A percentile compares a stretch with the other conserved stretches of the same genome.
Conservation (phyloP, 2,329 filamentous ascomycete genomes). For the Exophiala phaeomuriformis region DNA sequence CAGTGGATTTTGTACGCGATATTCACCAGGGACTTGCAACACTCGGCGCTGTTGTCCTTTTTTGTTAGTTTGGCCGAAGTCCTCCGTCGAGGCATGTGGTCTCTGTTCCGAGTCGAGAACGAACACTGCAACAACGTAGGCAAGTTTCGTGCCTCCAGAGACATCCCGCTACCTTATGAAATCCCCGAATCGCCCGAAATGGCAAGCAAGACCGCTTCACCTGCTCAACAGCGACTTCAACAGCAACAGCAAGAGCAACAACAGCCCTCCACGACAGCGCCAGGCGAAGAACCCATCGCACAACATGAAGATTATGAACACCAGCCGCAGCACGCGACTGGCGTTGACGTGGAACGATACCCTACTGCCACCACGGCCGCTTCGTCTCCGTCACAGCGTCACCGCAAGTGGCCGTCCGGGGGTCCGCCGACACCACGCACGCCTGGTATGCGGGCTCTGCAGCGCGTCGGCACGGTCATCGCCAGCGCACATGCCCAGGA, state of each 20-base stretch:
- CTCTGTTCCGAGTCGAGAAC: slow-evolving; percentile 89
- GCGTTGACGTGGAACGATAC: slow-evolving; percentile 24
- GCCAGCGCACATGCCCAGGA: slow-evolving; percentile 82
- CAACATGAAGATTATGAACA: not conserved
- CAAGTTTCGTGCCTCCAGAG: slow-evolving; percentile 80
- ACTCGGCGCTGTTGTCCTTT: slow-evolving; percentile 77
- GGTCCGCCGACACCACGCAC: slow-evolving; percentile 26
- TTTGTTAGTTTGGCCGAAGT: slow-evolving; percentile 71
- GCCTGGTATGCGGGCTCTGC: slow-evolving; percentile 29
- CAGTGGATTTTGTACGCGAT: slow-evolving; percentile 93
- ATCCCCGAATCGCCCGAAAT: slow-evolving; percentile 9
- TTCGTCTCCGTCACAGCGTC: slow-evolving; percentile 12
- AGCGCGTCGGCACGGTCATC: slow-evolving; percentile 60
- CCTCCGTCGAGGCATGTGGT: slow-evolving; percentile 81
- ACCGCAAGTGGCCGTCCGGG: slow-evolving; percentile 25
- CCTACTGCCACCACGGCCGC: slow-evolving; percentile 1
- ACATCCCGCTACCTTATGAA: slow-evolving; percentile 74
- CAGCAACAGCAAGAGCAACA: not conserved
- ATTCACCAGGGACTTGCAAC: slow-evolving; percentile 69
- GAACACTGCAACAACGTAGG: slow-evolving; percentile 91
- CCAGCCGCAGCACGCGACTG: slow-evolving; percentile 15
- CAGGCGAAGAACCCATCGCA: slow-evolving; percentile 2
- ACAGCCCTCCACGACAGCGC: not conserved
- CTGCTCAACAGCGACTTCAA: slow-evolving; percentile 1
- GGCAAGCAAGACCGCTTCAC: slow-evolving; percentile 11